Percentiles rank a stretch among this genome's conserved stretches.
Evolutionary conservation across 805 yeast species (phyloP).

Genomic region (Pichia pseudocactophila): DNA sequence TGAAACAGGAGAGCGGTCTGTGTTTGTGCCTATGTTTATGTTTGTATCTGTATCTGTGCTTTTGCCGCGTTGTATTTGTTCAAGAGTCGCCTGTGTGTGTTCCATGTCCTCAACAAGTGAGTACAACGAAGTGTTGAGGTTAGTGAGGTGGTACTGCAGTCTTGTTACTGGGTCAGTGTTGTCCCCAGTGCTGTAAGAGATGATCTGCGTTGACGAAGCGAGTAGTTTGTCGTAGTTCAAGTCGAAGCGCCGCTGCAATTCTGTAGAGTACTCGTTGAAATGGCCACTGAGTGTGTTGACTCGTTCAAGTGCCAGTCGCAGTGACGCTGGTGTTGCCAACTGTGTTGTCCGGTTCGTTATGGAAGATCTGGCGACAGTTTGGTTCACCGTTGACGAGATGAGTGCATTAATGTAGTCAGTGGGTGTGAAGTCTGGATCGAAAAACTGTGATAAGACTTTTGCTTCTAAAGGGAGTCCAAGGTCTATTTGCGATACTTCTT

Average conservation of each 20-base stretch:
- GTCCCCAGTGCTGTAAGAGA: conserved; percentile 2
- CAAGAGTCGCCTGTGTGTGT: conserved; percentile 23
- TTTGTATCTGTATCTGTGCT: conserved; percentile 13
- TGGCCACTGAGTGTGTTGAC: conserved; percentile 47
- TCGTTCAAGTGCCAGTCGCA: conserved; percentile 10
- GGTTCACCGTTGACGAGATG: conserved; percentile 28
- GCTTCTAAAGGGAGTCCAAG: conserved; percentile 8
- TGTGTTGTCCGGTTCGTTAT: conserved; percentile 18
- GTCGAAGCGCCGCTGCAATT: conserved; percentile 46
- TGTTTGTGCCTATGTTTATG: conserved; percentile 6
- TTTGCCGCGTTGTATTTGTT: conserved; percentile 7
- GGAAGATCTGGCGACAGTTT: conserved; percentile 5
- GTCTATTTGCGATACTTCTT: conserved; percentile 3
- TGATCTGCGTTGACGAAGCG: conserved; percentile 33
- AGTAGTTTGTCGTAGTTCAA: conserved; percentile 40
- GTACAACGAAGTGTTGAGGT: conserved; percentile 48
- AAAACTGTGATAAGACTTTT: conserved; percentile 53
- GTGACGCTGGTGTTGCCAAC: conserved; percentile 14
- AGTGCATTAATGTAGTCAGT: conserved; percentile 58
- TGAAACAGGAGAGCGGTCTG: conserved; percentile 18
- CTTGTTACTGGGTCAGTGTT: conserved; percentile 36
- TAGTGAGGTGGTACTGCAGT: conserved; percentile 57
- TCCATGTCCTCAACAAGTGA: conserved; percentile 43
- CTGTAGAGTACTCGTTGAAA: conserved; percentile 54
- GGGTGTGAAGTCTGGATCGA: conserved; percentile 57